Conservation (phyloP, 2,329 filamentous ascomycete species). For the Alternaria hordeiaustralica region DNA sequence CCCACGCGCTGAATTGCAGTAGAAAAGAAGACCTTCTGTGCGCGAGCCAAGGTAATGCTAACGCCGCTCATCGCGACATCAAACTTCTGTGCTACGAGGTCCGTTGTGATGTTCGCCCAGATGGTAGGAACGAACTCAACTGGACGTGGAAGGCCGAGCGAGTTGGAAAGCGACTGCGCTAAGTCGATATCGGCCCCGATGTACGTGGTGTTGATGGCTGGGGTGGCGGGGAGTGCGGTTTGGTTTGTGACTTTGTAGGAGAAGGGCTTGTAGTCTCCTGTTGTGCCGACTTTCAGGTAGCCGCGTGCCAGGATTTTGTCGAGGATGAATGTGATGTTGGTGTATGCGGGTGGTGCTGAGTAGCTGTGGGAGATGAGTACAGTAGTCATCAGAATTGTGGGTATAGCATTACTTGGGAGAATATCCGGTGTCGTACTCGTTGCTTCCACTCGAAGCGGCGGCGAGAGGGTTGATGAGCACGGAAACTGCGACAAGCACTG, state of each 20-base stretch:
- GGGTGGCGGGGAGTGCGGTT: slow-evolving; percentile 11
- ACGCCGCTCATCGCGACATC: slow-evolving; percentile 22
- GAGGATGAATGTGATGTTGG: slow-evolving; percentile 12
- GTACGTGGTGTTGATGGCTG: slow-evolving; percentile 16
- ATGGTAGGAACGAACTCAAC: slow-evolving; percentile 17
- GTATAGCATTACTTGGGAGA: neutral
- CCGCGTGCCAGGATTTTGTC: slow-evolving; percentile 16
- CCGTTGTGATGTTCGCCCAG: slow-evolving; percentile 14
- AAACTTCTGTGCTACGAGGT: slow-evolving; percentile 11
- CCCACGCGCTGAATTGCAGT: slow-evolving; percentile 13
- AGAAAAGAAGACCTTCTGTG: slow-evolving; percentile 14
- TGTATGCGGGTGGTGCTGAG: neutral
- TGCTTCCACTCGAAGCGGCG: neutral
- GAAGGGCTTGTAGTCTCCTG: slow-evolving; percentile 23
- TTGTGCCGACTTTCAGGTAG: slow-evolving; percentile 24
- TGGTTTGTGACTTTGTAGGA: slow-evolving; percentile 18
- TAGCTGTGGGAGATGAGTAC: neutral
- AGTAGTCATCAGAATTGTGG: neutral
- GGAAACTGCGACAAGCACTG: neutral
- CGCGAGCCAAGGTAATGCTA: slow-evolving; percentile 17
- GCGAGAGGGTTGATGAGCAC: neutral
- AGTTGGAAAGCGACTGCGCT: slow-evolving; percentile 15
- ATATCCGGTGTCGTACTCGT: neutral
- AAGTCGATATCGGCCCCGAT: slow-evolving; percentile 21
- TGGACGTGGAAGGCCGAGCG: slow-evolving; percentile 9